Evolutionary conservation across 1,139 yeast species (phyloP).

Genomic region (Blastobotrys serpentis): DNA sequence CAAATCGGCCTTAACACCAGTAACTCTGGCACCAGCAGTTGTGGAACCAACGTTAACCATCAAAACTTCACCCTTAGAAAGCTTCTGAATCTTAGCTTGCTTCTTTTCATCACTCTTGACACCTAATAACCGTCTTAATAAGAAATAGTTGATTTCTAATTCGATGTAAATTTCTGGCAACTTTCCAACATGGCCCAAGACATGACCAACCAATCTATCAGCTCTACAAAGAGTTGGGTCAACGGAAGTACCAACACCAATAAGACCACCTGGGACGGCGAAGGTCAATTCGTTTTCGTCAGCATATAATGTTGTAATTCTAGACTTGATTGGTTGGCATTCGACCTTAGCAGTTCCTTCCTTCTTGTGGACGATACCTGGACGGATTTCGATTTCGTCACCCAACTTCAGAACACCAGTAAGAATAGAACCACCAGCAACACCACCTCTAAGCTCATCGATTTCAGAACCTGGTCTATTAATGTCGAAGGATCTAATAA

Average conservation of each 20-base stretch:
- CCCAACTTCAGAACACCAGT: constrained; percentile 96
- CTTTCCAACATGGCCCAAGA: constrained; percentile 95
- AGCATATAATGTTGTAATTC: constrained; percentile 91
- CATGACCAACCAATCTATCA: constrained; percentile 98
- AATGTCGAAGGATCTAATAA: constrained; percentile 97
- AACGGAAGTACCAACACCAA: constrained; percentile 98
- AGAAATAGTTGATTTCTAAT: constrained; percentile 94
- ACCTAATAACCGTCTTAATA: constrained; percentile 94
- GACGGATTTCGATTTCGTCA: constrained; percentile 98
- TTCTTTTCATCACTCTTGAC: constrained; percentile 98
- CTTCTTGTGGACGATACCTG: constrained; percentile 93
- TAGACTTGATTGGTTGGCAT: constrained; percentile 94
- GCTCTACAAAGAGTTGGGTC: constrained; percentile 99
- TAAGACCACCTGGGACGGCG: constrained; percentile 99
- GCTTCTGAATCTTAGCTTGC: constrained; percentile 94
- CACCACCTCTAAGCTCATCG: constrained; percentile 98
- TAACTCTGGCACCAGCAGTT: constrained; percentile 98
- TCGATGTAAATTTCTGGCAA: constrained; percentile 95
- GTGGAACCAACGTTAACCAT: constrained; percentile 99
- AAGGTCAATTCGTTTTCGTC: constrained; percentile 97
- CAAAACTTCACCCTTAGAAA: constrained; percentile 90
- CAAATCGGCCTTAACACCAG: constrained; percentile 98
- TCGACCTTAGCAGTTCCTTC: constrained; percentile 85
- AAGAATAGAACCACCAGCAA: constrained; percentile 98
- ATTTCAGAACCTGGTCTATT: constrained; percentile 99